Evolutionary conservation across 345 rosid species (phyloP), one percentile per base, ranked within the genome.

Genomic region (Murraya koenigii): DNA sequence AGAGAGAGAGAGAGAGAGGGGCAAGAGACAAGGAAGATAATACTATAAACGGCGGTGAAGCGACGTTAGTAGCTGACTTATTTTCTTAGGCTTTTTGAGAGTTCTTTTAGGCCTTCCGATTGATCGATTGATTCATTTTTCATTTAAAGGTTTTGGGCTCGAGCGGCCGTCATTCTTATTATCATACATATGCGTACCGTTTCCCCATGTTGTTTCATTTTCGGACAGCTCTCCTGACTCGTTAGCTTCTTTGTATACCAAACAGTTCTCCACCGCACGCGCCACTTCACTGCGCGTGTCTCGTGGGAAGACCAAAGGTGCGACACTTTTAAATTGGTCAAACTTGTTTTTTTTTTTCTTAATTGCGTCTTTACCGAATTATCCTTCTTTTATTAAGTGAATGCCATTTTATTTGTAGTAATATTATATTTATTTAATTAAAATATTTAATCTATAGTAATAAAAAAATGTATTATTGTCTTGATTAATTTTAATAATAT

Each of bases 31-130:
- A 72, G 70, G 82, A 81, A 80, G 73, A 61, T 47, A 26, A 23
- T 44, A 44, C 49, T 44, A 22, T 68, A 84, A 88, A 91, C 96
- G 96, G 92, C 93, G 90, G 91, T 80, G 89, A 91, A 80, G 84
- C 80, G 93, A 88, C 93, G 92, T 91, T 86, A 81, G 60, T 28
- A 10, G 61, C 62, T 62, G 75, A 60, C 65, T 69, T 44, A 11
- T 11, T 44, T 44, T 11, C 1, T 13, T 11, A 41, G 49, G 49
- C 49, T 11, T 41, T 41, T 41, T 10, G 49, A 9, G 49, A 0
- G 49, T 30, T 2, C 4, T 41, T 10, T 41, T 41, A 13, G 49
- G 49, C 49, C 49, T 44, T 13, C 13, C 10, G 17, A 13, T 4
- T 13, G 49, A 44, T 44, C 3, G 49, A 44, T 39, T 61, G 6